Base-by-base conservation (phyloP, 2,329 filamentous ascomycete genomes). In the Exophiala xenobiotica region DNA sequence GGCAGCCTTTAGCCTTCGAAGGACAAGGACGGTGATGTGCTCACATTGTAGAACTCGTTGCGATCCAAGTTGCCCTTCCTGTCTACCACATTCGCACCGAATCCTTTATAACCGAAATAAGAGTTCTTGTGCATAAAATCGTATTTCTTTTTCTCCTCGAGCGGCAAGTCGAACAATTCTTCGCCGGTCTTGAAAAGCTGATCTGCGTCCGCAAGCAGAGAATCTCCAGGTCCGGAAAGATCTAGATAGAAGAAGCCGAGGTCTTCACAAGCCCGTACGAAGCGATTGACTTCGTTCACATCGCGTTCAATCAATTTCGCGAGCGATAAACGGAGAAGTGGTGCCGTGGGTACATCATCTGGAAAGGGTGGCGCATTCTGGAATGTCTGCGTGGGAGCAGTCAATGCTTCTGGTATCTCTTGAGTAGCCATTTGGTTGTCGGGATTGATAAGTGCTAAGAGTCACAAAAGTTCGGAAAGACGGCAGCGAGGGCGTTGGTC, bases 211-310 rank as follows among this genome's bases (percentile, higher is more conserved):
- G 58, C 35, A 1, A 80, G 65, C 3, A 80, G 60, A 1, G 61
- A 61, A 11, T 68, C 60, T 4, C 75, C 76, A 14, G 67, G 54
- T 2, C 64, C 57, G 18, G 68, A 65, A 2, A 81, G 64, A 56
- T 81, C 75, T 5, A 82, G 68, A 56, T 81, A 81, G 67, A 81
- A 81, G 66, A 82, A 81, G 1, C 79, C 78, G 1, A 81, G 66
- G 2, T 79, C 71, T 33, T 68, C 65, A n/a, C 68, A 71, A n/a
- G 70, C 69, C 26, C 64, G 49, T 23, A 66, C 69, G 18, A 77
- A 65, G 18, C 65, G 64, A 7, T 63, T 44, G 4, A 63, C 58
- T 60, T 75, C 74, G 3, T 48, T 46, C 3, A 44, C 9, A 33
- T 76, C 68, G 31, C 65, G 60, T 2, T 61, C 60, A 19, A 71